Percentiles rank a stretch among this genome's conserved stretches.
Conservation (phyloP, 2,329 filamentous ascomycete genomes). For the Knoxdaviesia proteae region DNA sequence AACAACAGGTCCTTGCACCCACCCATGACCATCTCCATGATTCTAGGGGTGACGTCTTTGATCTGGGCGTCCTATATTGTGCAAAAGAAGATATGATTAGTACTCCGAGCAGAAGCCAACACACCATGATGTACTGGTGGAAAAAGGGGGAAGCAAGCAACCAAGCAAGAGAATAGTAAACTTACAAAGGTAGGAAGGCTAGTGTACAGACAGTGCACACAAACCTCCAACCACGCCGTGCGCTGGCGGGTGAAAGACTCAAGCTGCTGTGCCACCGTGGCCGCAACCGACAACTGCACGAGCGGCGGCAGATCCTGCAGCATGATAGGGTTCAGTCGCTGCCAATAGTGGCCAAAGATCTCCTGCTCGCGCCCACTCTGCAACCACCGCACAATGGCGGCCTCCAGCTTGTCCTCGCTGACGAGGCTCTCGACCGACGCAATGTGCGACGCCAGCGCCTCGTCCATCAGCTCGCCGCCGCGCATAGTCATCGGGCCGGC, state of each 20-base stretch:
- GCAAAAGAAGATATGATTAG: constrained; percentile 8
- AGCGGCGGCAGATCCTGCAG: constrained; percentile 37
- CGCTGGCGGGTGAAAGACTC: constrained; percentile 32
- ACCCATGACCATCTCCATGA: constrained; percentile 30
- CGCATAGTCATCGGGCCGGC: neutral
- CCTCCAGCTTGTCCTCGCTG: constrained; percentile 36
- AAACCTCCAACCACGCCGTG: constrained; percentile 38
- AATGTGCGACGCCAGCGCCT: constrained; percentile 33
- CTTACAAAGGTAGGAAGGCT: constrained; percentile 29
- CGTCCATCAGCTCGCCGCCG: constrained; percentile 8
- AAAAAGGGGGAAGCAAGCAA: neutral
- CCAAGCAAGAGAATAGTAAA: constrained; percentile 5
- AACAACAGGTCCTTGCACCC: constrained; percentile 31
- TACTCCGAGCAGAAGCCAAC: constrained; percentile 1
- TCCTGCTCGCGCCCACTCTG: constrained; percentile 41
- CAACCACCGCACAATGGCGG: constrained; percentile 45
- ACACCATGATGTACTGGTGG: neutral
- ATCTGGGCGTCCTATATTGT: constrained; percentile 27
- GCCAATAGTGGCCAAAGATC: constrained; percentile 29
- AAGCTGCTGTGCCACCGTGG: constrained; percentile 39
- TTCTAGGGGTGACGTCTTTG: constrained; percentile 32
- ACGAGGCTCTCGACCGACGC: constrained; percentile 42
- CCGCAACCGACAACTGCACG: constrained; percentile 41
- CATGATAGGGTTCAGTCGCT: constrained; percentile 14
- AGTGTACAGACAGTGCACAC: constrained; percentile 30